A percentile compares a stretch with the other conserved stretches of the same genome.
phyloP scores from a whole-genome alignment of 2,329 filamentous ascomycete genomes.

The Tolypocladium pustulatum region DNA sequence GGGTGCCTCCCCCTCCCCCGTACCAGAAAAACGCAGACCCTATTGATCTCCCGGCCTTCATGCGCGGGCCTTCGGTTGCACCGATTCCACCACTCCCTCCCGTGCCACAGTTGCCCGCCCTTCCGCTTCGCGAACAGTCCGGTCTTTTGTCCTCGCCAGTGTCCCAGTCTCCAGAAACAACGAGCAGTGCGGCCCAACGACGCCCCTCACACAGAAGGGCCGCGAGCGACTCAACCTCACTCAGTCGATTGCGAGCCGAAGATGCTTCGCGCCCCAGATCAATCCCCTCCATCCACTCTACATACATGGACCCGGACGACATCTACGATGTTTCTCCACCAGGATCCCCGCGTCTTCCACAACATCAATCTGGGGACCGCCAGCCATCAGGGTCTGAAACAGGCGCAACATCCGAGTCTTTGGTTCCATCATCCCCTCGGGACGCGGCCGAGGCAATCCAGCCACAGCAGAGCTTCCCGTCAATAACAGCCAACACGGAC shows the following conservation, averaged over 20 bases:
- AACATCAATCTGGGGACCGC: constrained; percentile 1
- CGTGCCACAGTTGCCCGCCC: constrained; percentile 11
- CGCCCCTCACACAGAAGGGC: constrained; percentile 20
- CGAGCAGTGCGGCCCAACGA: constrained; percentile 4
- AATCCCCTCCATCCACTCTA: constrained; percentile 14
- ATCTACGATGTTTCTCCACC: constrained; percentile 39
- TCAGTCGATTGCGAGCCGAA: constrained; percentile 12
- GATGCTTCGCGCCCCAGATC: constrained; percentile 19
- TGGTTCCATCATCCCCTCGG: neutral
- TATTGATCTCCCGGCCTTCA: constrained; percentile 42
- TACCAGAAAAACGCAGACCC: constrained; percentile 61
- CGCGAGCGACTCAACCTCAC: constrained; percentile 23
- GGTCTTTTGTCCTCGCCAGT: neutral
- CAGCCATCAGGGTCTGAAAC: neutral
- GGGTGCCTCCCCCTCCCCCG: constrained; percentile 76
- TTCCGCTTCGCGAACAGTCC: neutral
- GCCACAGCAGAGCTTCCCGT: neutral
- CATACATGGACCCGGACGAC: constrained; percentile 22
- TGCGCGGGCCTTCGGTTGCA: constrained; percentile 37
- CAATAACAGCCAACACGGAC: neutral
- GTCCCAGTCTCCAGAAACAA: neutral
- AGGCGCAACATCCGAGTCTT: constrained; percentile 9
- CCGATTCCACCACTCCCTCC: constrained; percentile 17
- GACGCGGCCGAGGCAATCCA: neutral
- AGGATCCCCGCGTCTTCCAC: constrained; percentile 22